Base-by-base conservation (phyloP, 345 rosid genomes). In the Heritiera littoralis region DNA sequence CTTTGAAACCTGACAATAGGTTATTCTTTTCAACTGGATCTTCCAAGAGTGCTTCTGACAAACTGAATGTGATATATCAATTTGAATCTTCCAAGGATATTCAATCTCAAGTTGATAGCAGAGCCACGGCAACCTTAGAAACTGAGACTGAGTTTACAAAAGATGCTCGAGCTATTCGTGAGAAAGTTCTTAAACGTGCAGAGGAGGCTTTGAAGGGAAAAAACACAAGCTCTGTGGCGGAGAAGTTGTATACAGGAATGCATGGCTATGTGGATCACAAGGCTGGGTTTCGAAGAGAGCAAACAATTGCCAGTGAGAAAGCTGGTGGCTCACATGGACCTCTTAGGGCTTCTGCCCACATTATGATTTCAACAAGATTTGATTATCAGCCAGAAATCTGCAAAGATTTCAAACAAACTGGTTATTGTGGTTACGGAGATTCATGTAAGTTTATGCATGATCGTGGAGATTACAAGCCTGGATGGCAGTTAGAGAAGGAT, bases 281-380 rank as follows among this genome's bases (percentile, higher is more conserved):
- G 80, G 97, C 98, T 28, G 97, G 97, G 46, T 94, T 94, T 88
- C 87, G 92, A 80, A 90, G 98, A 81, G 98, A 94, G 84, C 95
- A 90, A 30, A 90, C 97, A 0, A 82, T 94, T 81, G 86, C 98
- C 4, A 89, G 97, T 77, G 97, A 94, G 88, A 94, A 94, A 82
- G 98, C 98, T 13, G 97, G 97, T 23, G 95, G 98, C 40, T 73
- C 97, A 20, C 97, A 93, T 80, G 98, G 98, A 49, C 97, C 98
- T 63, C 87, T 93, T 58, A 89, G 98, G 85, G 97, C 98, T 66
- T 94, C 97, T 78, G 98, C 98, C 75, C 97, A 94, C 73, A 90
- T 94, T 20, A 88, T 95, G 81, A 97, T 91, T 1, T 90, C 97
- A 0, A 97, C 98, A 10, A 92, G 97, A 80, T 94, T 91, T 74